Base-by-base conservation (phyloP, 2,329 filamentous ascomycete genomes). In the Ilyonectria destructans region DNA sequence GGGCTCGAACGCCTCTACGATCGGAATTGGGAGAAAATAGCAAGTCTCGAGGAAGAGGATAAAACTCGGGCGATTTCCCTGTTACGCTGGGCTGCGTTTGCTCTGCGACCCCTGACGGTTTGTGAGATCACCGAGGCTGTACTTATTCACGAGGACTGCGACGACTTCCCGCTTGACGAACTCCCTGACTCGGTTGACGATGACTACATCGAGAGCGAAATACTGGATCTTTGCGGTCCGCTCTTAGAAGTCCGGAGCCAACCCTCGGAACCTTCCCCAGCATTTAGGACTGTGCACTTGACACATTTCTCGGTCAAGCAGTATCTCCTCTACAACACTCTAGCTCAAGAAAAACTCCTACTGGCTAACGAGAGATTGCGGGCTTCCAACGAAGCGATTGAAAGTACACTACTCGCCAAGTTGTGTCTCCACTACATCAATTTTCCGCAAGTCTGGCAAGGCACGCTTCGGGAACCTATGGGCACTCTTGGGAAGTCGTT, bases 51-150 rank as follows among this genome's bases (percentile, higher is more conserved):
- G n/a, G n/a, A n/a, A n/a, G n/a, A n/a, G n/a, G n/a, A n/a, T n/a
- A n/a, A n/a, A n/a, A n/a, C n/a, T n/a, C 57, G 81, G 0, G 77
- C 77, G 6, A 61, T 80, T 2, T 60, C 71, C 0, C 64, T 83
- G 1, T 54, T 83, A 1, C 74, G 65, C 13, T 81, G 78, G 79
- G 65, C 72, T 0, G 72, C 76, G 2, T 81, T 80, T 55, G 60
- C 76, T 0, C 1, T 66, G 0, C 62, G 74, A 1, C 78, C 77
- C 1, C 37, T 70, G 0, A 54, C 15, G 0, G 10, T 59, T 5
- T n/a, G 31, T 46, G 57, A 59, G 19, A 51, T 59, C n/a, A n/a
- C n/a, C n/a, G n/a, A n/a, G n/a, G n/a, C n/a, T n/a, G n/a, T n/a
- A n/a, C n/a, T n/a, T n/a, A n/a, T n/a, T n/a, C n/a, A n/a, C n/a